Evolutionary conservation across 345 rosid genomes (phyloP), one percentile per base, ranked within the genome.

Genomic region (Salix caprea): DNA sequence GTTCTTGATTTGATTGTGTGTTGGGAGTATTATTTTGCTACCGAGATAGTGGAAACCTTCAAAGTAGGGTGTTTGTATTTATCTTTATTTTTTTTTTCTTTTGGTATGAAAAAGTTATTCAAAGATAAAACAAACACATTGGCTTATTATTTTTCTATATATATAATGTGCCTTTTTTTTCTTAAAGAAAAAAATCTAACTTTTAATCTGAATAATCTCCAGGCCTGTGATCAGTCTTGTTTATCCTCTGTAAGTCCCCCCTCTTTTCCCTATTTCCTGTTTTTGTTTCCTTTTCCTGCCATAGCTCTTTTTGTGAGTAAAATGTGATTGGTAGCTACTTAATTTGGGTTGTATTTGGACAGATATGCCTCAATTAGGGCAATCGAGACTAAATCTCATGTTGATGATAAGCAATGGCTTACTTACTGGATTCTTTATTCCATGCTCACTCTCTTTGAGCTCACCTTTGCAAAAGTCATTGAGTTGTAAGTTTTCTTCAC

Each of bases 341-440:
- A 73, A 13, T 61, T 72, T 73, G 48, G 72, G 23, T 30, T 24
- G 14, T 81, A 74, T 52, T 72, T 81, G 39, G 15, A 21, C 84
- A 95, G 97, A 60, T 91, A 93, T 82, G 99, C 97, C 28, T 91
- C 99, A 8, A 81, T 95, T 3, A 84, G 86, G 81, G 98, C 97
- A 60, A 93, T 91, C 80, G 97, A 96, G 89, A 90, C 94, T 37
- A 91, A 88, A 68, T 91, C 98, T 74, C 91, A 82, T 9, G 82
- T 83, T 32, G 99, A 93, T 84, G 99, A 96, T 81, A 86, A 88
- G 78, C 98, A 96, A 67, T 93, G 98, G 99, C 92, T 96, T 54
- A 90, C 98, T 42, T 96, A 96, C 75, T 93, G 98, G 97, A 92
- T 96, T 68, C 93, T 96, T 44, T 94, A 96, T 77, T 96, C 97